Conservation (phyloP, 139 green algal species). For the Tetradesmus obliquus region DNA sequence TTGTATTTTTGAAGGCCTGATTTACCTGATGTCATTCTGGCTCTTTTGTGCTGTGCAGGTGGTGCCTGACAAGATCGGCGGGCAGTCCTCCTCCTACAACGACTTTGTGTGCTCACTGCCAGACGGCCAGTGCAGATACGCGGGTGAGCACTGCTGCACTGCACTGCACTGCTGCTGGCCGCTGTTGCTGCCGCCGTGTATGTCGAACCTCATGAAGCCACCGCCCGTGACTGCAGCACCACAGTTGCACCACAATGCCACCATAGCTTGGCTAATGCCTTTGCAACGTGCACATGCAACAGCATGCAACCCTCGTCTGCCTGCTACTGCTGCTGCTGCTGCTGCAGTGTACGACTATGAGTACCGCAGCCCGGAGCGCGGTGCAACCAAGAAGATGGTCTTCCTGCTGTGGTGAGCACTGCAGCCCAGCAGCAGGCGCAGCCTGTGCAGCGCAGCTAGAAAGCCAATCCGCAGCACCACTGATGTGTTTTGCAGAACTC, state of each 20-base stretch:
- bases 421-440: not conserved
- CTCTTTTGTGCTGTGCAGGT: slow-evolving; percentile 60
- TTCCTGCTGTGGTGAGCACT: slow-evolving; percentile 85
- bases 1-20: not conserved
- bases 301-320: not conserved
- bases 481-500: no score
- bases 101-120: slow-evolving; percentile 81
- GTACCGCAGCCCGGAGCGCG: slow-evolving; percentile 76
- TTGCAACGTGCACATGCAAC: no score
- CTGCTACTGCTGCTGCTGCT: slow-evolving; percentile 2
- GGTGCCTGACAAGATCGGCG: slow-evolving; percentile 77
- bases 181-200: not conserved
- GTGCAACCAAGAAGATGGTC: slow-evolving; percentile 85
- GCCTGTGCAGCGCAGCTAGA: no score
- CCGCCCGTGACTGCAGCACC: no score
- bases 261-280: no score
- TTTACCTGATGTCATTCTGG: not conserved
- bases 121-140: slow-evolving; percentile 83
- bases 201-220: no score
- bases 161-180: not conserved
- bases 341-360: slow-evolving; percentile 86
- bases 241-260: no score
- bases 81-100: slow-evolving; percentile 65
- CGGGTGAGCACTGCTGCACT: slow-evolving; percentile 57
- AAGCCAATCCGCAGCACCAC: no score